These are phyloP conservation scores for Lactifluus rugatus DNA, from an alignment of 768 basidiomycete genomes.

Conservation along the genomic window DNA sequence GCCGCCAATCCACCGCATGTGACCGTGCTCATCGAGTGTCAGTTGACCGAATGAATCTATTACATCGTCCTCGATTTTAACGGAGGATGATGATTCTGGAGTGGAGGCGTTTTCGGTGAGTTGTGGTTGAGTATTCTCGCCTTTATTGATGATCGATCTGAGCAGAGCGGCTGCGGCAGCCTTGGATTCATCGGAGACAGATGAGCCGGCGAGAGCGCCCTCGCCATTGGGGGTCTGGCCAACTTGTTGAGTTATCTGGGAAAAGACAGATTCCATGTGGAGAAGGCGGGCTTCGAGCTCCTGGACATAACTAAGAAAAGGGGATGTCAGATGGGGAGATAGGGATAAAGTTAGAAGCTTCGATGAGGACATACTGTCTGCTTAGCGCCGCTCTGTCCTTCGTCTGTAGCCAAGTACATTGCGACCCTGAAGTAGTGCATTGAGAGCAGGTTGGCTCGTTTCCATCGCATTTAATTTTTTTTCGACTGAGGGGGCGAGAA, in stretches of 20 bases:
- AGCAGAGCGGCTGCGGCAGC: constrained; percentile 19
- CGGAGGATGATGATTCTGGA: constrained; percentile 34
- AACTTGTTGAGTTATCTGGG: constrained; percentile 70
- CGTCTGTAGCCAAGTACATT: constrained; percentile 85
- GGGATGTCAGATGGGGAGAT: constrained; percentile 1
- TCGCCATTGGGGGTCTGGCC: constrained; percentile 40
- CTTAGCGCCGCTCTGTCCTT: constrained; percentile 86
- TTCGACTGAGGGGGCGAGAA: constrained; percentile 50
- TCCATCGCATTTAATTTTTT: constrained; percentile 93
- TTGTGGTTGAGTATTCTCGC: constrained; percentile 12
- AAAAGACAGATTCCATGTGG: constrained; percentile 82
- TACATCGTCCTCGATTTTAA: constrained; percentile 64
- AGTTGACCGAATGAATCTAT: constrained; percentile 81
- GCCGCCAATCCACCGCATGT: constrained; percentile 87
- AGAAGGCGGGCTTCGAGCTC: constrained; percentile 81
- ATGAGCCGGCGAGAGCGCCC: constrained; percentile 7
- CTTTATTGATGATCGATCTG: constrained; percentile 22
- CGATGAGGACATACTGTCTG: constrained; percentile 57
- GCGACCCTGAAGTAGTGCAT: constrained; percentile 60
- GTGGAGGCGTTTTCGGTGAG: constrained; percentile 21
- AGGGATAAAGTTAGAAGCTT: constrained; percentile 17
- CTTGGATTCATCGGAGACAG: constrained; percentile 8
- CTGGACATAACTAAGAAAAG: constrained; percentile 69
- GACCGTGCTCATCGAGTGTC: constrained; percentile 81
- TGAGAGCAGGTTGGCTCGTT: constrained; percentile 80